These are phyloP conservation scores for Chaetothyriales sp. DNA, from an alignment of 2,329 filamentous ascomycete species.

Conservation along the genomic window DNA sequence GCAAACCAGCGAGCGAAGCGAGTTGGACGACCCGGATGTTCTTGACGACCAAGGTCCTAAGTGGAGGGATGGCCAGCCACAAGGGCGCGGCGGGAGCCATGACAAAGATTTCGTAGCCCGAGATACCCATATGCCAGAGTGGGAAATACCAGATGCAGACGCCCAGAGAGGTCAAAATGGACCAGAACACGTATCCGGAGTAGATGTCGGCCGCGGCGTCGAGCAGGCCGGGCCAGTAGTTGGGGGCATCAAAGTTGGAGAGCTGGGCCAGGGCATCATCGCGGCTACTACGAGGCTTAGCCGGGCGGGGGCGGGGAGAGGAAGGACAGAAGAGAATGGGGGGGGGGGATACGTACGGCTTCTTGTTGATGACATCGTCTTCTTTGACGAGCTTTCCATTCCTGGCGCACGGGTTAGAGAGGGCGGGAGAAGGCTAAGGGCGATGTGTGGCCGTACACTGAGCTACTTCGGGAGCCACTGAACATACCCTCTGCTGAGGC, in stretches of 20 bases:
- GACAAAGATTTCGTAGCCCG: conserved; percentile 82
- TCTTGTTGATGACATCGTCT: conserved; percentile 44
- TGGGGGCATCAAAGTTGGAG: conserved; percentile 47
- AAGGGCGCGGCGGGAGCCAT: conserved; percentile 73
- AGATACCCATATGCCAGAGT: conserved; percentile 98
- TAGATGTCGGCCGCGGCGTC: conserved; percentile 83
- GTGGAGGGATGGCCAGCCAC: conserved; percentile 54
- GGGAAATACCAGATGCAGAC: conserved; percentile 95
- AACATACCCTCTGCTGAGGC: conserved; percentile 95
- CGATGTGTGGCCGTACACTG: conserved; percentile 38
- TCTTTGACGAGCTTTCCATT: conserved; percentile 35
- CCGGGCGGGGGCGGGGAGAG: conserved; percentile 20
- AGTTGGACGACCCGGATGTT: conserved; percentile 62
- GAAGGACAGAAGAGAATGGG: conserved; percentile 13
- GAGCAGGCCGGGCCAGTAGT: conserved; percentile 60
- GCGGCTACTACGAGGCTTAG: conserved; percentile 47
- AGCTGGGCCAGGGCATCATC: conserved; percentile 58
- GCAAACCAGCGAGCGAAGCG: conserved; percentile 61
- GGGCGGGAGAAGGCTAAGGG: conserved; percentile 13
- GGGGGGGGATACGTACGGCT: conserved; percentile 63
- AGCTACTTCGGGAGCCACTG: conserved; percentile 82
- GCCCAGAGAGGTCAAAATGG: conserved; percentile 76
- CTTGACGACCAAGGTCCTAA: conserved; percentile 55
- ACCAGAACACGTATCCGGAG: conserved; percentile 96
- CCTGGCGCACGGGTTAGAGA: conserved; percentile 25